Evolutionary conservation across 495 filamentous ascomycete genomes (phyloP).

Genomic region (Annulohypoxylon nitens): DNA sequence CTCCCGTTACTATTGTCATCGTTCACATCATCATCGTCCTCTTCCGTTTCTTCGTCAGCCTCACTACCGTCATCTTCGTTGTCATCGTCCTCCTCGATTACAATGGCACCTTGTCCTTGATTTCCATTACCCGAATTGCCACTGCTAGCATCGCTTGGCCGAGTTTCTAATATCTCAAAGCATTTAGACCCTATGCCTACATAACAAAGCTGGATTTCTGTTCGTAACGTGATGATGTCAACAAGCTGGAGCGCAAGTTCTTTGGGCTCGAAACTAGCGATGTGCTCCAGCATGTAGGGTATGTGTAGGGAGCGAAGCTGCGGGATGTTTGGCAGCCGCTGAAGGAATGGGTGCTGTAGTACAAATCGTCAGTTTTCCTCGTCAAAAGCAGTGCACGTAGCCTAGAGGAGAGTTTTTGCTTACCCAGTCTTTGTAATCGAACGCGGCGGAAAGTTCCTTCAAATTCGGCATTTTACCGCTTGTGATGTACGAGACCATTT

Average conservation of each 20-base stretch:
- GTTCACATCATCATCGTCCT: slow-evolving; percentile 65
- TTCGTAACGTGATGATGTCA: slow-evolving; percentile 87
- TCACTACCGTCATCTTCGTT: slow-evolving; percentile 58
- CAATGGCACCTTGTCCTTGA: slow-evolving; percentile 49
- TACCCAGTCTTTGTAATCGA: slow-evolving; percentile 92
- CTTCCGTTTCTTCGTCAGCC: slow-evolving; percentile 61
- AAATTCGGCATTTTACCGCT: slow-evolving; percentile 84
- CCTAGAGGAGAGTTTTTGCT: slow-evolving; percentile 47
- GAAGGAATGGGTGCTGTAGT: slow-evolving; percentile 86
- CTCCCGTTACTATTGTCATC: slow-evolving; percentile 55
- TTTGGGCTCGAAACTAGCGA: slow-evolving; percentile 69
- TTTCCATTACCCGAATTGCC: slow-evolving; percentile 53
- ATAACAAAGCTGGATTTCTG: slow-evolving; percentile 86
- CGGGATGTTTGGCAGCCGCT: slow-evolving; percentile 79
- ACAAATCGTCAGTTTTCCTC: slow-evolving; percentile 46
- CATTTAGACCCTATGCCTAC: slow-evolving; percentile 85
- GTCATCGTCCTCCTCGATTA: slow-evolving; percentile 61
- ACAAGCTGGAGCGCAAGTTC: slow-evolving; percentile 88
- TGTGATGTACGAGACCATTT: slow-evolving; percentile 81
- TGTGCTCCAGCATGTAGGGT: slow-evolving; percentile 75
- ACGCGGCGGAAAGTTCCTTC: slow-evolving; percentile 79
- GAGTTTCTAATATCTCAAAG: slow-evolving; percentile 86
- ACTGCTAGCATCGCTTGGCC: slow-evolving; percentile 61
- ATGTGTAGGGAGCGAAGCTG: slow-evolving; percentile 85
- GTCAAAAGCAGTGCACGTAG: slow-evolving; percentile 2